Percentiles rank a stretch among this genome's conserved stretches.
These are phyloP conservation scores for Mollisiaceae sp. DNA, from an alignment of 2,329 filamentous ascomycete species.

Conservation along the genomic window DNA sequence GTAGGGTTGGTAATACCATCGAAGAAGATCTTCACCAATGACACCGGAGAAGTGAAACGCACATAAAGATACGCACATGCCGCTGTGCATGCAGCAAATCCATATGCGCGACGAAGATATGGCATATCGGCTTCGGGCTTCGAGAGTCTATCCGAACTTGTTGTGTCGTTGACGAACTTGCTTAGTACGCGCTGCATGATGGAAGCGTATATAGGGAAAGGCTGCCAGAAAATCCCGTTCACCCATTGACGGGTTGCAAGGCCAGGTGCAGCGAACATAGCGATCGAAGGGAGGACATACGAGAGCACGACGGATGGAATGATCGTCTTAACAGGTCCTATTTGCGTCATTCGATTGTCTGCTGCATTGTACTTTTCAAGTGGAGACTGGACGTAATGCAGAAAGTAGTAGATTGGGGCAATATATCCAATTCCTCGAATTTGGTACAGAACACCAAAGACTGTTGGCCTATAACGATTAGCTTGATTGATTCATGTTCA, in stretches of 20 bases:
- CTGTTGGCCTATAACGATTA: constrained; percentile 21
- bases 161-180: constrained; percentile 32
- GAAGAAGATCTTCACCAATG: constrained; percentile 34
- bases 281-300: constrained; percentile 38
- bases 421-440: constrained; percentile 41
- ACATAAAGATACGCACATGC: constrained; percentile 30
- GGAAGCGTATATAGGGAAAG: constrained; percentile 40
- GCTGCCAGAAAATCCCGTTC: constrained; percentile 49
- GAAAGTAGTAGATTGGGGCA: constrained; percentile 46
- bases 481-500: neutral
- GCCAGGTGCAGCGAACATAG: constrained; percentile 32
- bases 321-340: constrained; percentile 39
- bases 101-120: constrained; percentile 36
- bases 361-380: constrained; percentile 43
- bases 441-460: constrained; percentile 40
- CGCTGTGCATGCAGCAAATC: constrained; percentile 23
- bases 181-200: constrained; percentile 30
- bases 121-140: constrained; percentile 37
- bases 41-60: constrained; percentile 28
- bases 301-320: constrained; percentile 39
- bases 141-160: constrained; percentile 25
- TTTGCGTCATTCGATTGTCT: constrained; percentile 43
- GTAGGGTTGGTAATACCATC: constrained; percentile 36
- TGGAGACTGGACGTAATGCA: constrained; percentile 44
- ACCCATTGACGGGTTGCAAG: constrained; percentile 37